phyloP scores from a whole-genome alignment of 768 basidiomycete genomes.

The Termitomyces sp. region DNA sequence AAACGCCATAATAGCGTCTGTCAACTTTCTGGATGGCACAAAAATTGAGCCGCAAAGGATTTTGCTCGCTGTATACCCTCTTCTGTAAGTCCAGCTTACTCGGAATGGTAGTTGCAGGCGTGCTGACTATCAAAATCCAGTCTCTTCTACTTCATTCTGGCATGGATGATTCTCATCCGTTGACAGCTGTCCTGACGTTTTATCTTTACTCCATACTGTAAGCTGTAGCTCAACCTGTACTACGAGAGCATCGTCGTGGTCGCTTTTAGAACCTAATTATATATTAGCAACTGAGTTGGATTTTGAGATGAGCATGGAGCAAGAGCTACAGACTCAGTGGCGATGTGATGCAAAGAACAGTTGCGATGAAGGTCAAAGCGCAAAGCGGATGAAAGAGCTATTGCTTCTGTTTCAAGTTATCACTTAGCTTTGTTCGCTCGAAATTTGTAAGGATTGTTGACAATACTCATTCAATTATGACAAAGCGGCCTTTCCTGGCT shows the following conservation, averaged over 20 bases:
- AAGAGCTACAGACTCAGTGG: not conserved
- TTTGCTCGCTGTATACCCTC: slow-evolving; percentile 92
- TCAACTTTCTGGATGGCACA: slow-evolving; percentile 94
- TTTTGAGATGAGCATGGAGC: not conserved
- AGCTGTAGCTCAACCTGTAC: not conserved
- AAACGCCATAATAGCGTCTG: slow-evolving; percentile 53
- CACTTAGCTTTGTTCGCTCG: not conserved
- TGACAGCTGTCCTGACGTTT: slow-evolving; percentile 22
- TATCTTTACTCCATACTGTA: not conserved
- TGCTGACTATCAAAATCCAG: slow-evolving; percentile 26
- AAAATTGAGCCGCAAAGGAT: slow-evolving; percentile 89
- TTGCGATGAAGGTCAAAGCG: not conserved
- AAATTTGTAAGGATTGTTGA: not conserved
- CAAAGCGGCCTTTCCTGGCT: not conserved
- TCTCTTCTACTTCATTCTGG: slow-evolving; percentile 89
- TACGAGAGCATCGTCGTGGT: not conserved
- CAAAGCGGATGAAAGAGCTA: not conserved
- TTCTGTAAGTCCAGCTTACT: slow-evolving; percentile 50
- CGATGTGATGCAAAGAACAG: not conserved
- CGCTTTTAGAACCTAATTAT: not conserved
- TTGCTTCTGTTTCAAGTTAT: not conserved
- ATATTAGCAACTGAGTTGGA: not conserved
- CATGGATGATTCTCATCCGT: slow-evolving; percentile 97
- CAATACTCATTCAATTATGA: not conserved
- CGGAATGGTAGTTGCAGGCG: not conserved